phyloP scores from a whole-genome alignment of 2,329 filamentous ascomycete species.

The Claviceps purpurea region DNA sequence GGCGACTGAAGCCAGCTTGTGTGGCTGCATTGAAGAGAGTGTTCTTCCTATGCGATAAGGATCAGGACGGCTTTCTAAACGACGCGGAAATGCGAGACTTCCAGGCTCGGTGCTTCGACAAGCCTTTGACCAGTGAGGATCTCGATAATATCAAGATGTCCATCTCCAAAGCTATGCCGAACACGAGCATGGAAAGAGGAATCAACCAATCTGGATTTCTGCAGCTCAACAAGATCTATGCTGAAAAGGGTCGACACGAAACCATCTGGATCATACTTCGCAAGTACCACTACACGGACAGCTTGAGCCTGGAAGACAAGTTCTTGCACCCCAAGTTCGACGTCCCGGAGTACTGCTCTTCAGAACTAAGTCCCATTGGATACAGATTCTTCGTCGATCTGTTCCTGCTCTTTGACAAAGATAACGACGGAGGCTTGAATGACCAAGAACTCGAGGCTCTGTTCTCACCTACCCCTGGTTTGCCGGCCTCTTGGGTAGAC shows the following conservation, averaged over 20 bases:
- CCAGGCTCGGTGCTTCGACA: conserved; percentile 84
- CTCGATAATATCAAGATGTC: conserved; percentile 83
- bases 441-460: conserved; percentile 71
- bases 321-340: conserved; percentile 92
- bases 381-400: conserved; percentile 97
- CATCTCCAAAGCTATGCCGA: conserved; percentile 55
- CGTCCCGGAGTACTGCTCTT: conserved; percentile 80
- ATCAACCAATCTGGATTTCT: conserved; percentile 77
- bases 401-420: conserved; percentile 89
- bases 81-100: conserved; percentile 86
- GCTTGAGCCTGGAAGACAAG: conserved; percentile 75
- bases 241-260: conserved; percentile 92
- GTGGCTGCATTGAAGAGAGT: conserved; percentile 76
- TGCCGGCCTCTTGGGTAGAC: conserved; percentile 78
- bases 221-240: conserved; percentile 87
- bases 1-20: conserved; percentile 73
- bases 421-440: conserved; percentile 91
- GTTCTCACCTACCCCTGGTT: conserved; percentile 84
- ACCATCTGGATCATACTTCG: conserved; percentile 96
- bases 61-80: conserved; percentile 85
- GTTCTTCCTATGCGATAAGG: conserved; percentile 92
- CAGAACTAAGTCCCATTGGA: conserved; percentile 83
- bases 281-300: conserved; percentile 94
- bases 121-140: conserved; percentile 67
- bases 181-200: conserved; percentile 51